Base-by-base conservation (phyloP, 192 early-diverging fungal species). In the Glomus cerebriforme region DNA sequence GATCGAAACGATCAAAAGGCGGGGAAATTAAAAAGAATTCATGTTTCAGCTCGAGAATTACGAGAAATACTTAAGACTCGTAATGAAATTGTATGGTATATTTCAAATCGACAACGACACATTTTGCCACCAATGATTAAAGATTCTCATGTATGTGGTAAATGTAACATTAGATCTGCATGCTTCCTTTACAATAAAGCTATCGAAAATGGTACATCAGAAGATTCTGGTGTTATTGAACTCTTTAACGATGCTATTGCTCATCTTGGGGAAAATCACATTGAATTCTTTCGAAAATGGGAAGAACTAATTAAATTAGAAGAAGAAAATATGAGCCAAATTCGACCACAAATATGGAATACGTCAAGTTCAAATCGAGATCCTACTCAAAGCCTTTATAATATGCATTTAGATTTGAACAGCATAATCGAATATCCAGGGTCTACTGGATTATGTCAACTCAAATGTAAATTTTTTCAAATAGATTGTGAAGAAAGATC, bases 201-300 rank as follows among this genome's bases (percentile, higher is more conserved):
- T 1, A 26, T 94, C n/a, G 97, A 97, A 63, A 79, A 82, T 24
- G 95, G 96, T 1, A 88, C 78, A 19, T 75, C 75, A 0, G 82
- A 82, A 17, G 84, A 88, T 2, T 90, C 91, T 59, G 90, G 91
- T 0, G 77, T 96, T 7, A 87, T 80, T 1, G 66, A 81, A 0
- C 60, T 91, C 45, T 97, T 94, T 88, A 85, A 92, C 3, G 81
- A 89, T 19, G 81, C 82, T 10, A 91, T 90, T 0, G 86, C 79
- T 1, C 91, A 94, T 79, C 34, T 97, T 24, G 88, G 80, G 3
- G 81, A 80, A 2, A 71, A 72, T 6, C 91, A 95, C n/a, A 26
- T 88, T 15, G 81, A 69, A 54, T 98, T 98, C 83, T 90, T 96
- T 68, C 85, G 85, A 31, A 87, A 91, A 22, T 98, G 97, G 96